phyloP scores from a whole-genome alignment of 495 filamentous ascomycete genomes.

The Apodospora peruviana region DNA sequence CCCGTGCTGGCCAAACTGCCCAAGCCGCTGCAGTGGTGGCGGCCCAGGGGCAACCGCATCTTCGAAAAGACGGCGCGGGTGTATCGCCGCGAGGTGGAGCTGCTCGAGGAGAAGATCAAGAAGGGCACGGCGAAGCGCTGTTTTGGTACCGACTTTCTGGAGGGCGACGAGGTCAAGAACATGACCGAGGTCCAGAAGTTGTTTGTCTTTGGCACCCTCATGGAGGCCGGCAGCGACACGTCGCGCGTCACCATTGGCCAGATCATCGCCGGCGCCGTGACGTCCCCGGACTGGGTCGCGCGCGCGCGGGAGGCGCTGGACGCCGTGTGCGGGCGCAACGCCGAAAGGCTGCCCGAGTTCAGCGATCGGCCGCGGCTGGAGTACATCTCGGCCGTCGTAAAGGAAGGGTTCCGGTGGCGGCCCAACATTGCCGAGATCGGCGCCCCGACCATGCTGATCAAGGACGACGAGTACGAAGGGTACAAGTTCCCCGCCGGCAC shows the following conservation, averaged over 20 bases:
- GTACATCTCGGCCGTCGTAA: slow-evolving; percentile 44
- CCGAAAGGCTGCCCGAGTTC: slow-evolving; percentile 33
- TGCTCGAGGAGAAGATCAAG: slow-evolving; percentile 1
- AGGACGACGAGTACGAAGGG: slow-evolving; percentile 46
- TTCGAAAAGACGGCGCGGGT: not conserved
- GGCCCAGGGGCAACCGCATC: not conserved
- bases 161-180: not conserved
- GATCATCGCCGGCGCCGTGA: slow-evolving; percentile 30
- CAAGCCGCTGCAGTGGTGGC: not conserved
- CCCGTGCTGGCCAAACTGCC: not conserved
- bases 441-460: slow-evolving; percentile 27
- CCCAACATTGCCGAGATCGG: slow-evolving; percentile 30
- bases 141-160: not conserved
- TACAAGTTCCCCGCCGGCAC: slow-evolving; percentile 45
- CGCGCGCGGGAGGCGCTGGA: slow-evolving; percentile 35
- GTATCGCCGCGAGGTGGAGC: not conserved
- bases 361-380: slow-evolving; percentile 42
- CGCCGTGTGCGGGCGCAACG: slow-evolving; percentile 25
- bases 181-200: not conserved
- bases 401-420: slow-evolving; percentile 54
- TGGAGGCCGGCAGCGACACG: slow-evolving; percentile 43
- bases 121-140: not conserved
- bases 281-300: slow-evolving; percentile 22
- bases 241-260: slow-evolving; percentile 34
- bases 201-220: slow-evolving; percentile 23